A percentile compares a stretch with the other conserved stretches of the same genome.
phyloP scores from a whole-genome alignment of 2,329 filamentous ascomycete genomes.

The Xylariaceae sp. region DNA sequence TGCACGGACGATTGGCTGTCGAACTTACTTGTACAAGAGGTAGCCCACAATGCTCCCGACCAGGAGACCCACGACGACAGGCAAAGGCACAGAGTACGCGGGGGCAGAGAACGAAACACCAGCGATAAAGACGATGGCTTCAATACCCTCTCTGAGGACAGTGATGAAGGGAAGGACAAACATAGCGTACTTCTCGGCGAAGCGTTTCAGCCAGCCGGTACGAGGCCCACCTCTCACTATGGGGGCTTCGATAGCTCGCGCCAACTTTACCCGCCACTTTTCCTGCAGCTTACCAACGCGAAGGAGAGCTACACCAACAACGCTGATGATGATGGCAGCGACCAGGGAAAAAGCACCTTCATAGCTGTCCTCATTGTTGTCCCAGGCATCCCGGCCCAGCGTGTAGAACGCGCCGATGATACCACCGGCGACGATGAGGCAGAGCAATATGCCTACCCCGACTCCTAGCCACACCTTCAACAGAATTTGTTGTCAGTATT shows the following conservation, averaged over 20 bases:
- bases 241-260: slow-evolving; percentile 58
- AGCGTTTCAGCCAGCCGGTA: slow-evolving; percentile 52
- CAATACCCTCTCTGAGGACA: slow-evolving; percentile 79
- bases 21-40: slow-evolving; percentile 68
- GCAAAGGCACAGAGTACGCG: slow-evolving; percentile 70
- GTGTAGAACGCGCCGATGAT: slow-evolving; percentile 72
- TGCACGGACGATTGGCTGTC: neutral
- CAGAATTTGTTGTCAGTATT: neutral
- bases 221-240: slow-evolving; percentile 41
- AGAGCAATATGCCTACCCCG: slow-evolving; percentile 57
- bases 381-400: slow-evolving; percentile 63
- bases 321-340: slow-evolving; percentile 72
- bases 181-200: slow-evolving; percentile 76
- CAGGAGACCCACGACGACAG: slow-evolving; percentile 66
- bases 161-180: slow-evolving; percentile 84
- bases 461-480: slow-evolving; percentile 65
- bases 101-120: slow-evolving; percentile 76
- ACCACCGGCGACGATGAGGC: slow-evolving; percentile 59
- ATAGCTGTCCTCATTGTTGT: slow-evolving; percentile 68
- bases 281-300: slow-evolving; percentile 78
- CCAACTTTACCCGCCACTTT: slow-evolving; percentile 83
- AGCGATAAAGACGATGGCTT: slow-evolving; percentile 81
- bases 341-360: slow-evolving; percentile 75
- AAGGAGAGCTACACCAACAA: slow-evolving; percentile 76
- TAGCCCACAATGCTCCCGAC: slow-evolving; percentile 67